Base-by-base conservation (phyloP, 1,139 yeast species). In the Magnusiomyces clavatus region DNA sequence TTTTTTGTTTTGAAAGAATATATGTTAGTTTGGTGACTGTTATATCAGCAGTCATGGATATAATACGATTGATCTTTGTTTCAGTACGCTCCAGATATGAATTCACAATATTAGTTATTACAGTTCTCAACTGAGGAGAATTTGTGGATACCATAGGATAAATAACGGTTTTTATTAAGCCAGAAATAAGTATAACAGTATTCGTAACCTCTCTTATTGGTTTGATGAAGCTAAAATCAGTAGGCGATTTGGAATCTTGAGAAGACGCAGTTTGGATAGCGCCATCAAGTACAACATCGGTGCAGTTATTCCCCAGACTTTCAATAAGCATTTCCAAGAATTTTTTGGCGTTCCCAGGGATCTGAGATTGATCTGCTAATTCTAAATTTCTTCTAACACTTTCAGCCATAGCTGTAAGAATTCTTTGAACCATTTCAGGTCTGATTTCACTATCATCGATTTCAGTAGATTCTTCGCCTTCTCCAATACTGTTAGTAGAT, bases 311-410 rank as follows among this genome's bases (percentile, higher is more conserved):
- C 0, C 95, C 94, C 49, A 87, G 75, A 54, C 85, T 88, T 54
- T 81, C 76, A 20, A 87, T 66, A 50, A 88, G 66, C 39, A 86
- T 73, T 55, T 85, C 87, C 58, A 87, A 73, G 20, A 89, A 69
- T 55, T 82, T 88, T 49, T 80, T 70, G 0, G 89, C 78, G 61
- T 82, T 79, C 47, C 79, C 83, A 2, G 85, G 77, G 6, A 86
- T 74, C 56, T 77, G 82, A 19, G 69, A 66, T 6, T 68, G 64
- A 0, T 95, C 87, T 1, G 82, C 75, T 50, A 90, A 69, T 61
- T 88, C 96, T 62, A 87, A 77, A 6, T 84, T 74, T 61, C 97
- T 75, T 2, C 95, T 85, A 6, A 88, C 74, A 1, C 92, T 77
- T 67, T 90, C 97, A 35, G 89, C 86, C 3, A 84, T 77, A 35